Evolutionary conservation across 176 grass and related monocot genomes (phyloP), one percentile per base, ranked within the genome.

Genomic region (Raddia guianensis): DNA sequence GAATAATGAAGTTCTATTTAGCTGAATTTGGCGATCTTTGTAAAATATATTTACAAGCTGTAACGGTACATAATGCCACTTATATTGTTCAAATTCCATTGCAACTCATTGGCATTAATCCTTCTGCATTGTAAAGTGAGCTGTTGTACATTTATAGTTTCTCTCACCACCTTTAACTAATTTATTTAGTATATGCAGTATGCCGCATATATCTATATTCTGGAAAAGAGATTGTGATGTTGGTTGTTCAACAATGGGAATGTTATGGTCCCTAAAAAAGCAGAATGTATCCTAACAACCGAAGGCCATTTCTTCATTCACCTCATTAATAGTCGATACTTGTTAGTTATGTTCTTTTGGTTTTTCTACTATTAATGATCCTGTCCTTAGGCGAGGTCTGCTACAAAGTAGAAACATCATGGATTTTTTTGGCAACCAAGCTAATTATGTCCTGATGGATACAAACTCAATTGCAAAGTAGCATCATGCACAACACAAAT

Each of bases 371-470:
- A 66, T 19, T 52, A 42, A 20, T 66, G 49, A 12, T 37, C 10
- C 52, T 51, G 60, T 78, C 66, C 16, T 78, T 66, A 9, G 66
- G 76, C 47, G n/a, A 66, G 68, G 35, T 68, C 49, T 69, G 48
- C 27, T 67, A 27, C 27, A 27, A 27, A 27, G 27, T 27, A 21
- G 64, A 9, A 34, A 79, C 66, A 53, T n/a, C 5, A n/a, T 11
- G 3, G 42, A 3, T 66, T 63, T 66, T 78, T 9, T 3, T 78
- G 9, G 9, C n/a, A 66, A 53, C 61, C 6, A 4, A 66, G 16
- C 33, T 66, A 65, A 42, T 79, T 52, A 53, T 16, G 8, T 42
- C 47, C 61, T 53, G 32, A 12, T 78, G 32, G 61, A 66, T 66
- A 53, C 62, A 53, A 53, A 64, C 6, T 77, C 1, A 64, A 50